phyloP scores from a whole-genome alignment of 2,329 filamentous ascomycete species.

The Fragosphaeria purpurea region DNA sequence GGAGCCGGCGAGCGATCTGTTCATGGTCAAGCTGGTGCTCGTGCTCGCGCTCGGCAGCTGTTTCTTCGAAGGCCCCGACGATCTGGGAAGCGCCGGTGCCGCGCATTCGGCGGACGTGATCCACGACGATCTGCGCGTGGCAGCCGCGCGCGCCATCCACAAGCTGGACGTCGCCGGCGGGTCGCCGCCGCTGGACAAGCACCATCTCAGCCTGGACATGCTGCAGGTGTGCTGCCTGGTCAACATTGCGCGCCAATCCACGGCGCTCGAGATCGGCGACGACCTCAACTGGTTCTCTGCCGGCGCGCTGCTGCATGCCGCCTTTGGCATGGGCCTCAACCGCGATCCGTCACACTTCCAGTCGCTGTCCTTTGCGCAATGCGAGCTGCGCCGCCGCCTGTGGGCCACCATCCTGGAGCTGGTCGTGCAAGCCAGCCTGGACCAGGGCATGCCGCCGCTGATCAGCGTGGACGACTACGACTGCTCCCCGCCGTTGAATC shows the following conservation, averaged over 20 bases:
- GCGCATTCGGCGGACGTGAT: background rate
- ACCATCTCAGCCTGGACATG: slow-evolving; percentile 10
- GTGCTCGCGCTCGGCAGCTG: slow-evolving; percentile 36
- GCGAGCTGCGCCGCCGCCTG: slow-evolving; percentile 45
- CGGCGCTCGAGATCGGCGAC: slow-evolving; percentile 29
- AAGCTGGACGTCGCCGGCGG: background rate
- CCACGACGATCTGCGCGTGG: slow-evolving; percentile 7
- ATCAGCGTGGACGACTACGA: slow-evolving; percentile 39
- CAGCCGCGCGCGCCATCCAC: slow-evolving; percentile 8
- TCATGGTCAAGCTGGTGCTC: slow-evolving; percentile 37
- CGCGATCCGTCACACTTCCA: slow-evolving; percentile 42
- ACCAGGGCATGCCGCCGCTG: slow-evolving; percentile 40
- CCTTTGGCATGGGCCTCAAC: slow-evolving; percentile 49
- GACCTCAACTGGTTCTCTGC: slow-evolving; percentile 44
- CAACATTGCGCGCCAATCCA: slow-evolving; percentile 15
- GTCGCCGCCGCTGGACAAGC: slow-evolving; percentile 11
- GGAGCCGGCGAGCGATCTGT: slow-evolving; percentile 20
- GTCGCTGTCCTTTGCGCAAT: slow-evolving; percentile 34
- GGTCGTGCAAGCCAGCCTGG: slow-evolving; percentile 39
- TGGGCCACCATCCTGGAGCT: slow-evolving; percentile 49
- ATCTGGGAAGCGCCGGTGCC: background rate
- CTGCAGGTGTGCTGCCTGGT: slow-evolving; percentile 13
- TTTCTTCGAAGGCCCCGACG: slow-evolving; percentile 25
- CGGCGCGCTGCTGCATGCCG: slow-evolving; percentile 40
- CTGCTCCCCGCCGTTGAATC: slow-evolving; percentile 36